Evolutionary conservation across 2,329 filamentous ascomycete species (phyloP).

Genomic region (Phaeoacremonium minimum): DNA sequence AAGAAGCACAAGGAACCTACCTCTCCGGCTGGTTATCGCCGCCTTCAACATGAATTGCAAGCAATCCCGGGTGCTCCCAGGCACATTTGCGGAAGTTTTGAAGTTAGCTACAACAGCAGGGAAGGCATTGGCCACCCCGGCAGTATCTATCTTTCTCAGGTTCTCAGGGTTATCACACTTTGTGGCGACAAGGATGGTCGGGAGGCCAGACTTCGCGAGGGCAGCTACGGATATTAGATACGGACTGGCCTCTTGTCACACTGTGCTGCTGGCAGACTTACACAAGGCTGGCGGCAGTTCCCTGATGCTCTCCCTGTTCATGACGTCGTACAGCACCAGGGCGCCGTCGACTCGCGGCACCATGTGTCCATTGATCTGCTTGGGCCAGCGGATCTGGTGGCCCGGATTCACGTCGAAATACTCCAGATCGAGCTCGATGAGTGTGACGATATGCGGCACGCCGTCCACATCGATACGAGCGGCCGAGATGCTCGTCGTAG

Average conservation of each 20-base stretch:
- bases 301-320: conserved; percentile 68
- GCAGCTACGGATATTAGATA: conserved; percentile 49
- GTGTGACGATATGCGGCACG: conserved; percentile 51
- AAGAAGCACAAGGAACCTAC: too few relatives aligned
- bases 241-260: too few relatives aligned
- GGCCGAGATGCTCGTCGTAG: conserved; percentile 50
- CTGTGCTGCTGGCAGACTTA: conserved; percentile 45
- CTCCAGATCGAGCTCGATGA: conserved; percentile 64
- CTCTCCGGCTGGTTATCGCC: conserved; percentile 62
- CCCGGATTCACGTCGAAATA: conserved; percentile 57
- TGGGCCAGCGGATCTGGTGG: conserved; percentile 61
- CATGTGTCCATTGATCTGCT: conserved; percentile 64
- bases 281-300: conserved; percentile 73
- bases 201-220: conserved; percentile 66
- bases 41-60: conserved; percentile 71
- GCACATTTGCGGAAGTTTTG: conserved; percentile 65
- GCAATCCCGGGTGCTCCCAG: conserved; percentile 71
- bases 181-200: conserved; percentile 77
- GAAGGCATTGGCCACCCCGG: conserved; percentile 58
- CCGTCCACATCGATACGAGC: conserved; percentile 56
- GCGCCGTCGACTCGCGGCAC: conserved; percentile 78
- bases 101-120: conserved; percentile 68
- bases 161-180: conserved; percentile 80
- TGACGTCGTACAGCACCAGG: conserved; percentile 83
- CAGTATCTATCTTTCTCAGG: conserved; percentile 66